Base-by-base conservation (phyloP, 164 flowering plant genomes). In the Santalum album region DNA sequence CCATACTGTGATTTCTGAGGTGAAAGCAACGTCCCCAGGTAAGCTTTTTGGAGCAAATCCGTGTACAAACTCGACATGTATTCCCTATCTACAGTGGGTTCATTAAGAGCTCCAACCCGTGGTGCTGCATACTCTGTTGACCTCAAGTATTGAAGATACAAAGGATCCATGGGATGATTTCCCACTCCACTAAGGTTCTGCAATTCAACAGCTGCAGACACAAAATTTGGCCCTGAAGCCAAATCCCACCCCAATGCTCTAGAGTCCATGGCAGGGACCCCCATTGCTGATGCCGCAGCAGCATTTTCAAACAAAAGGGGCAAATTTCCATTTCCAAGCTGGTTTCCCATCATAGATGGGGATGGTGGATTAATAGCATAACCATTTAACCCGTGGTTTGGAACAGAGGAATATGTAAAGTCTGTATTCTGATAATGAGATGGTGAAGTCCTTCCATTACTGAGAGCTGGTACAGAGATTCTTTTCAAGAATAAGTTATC, bases 11-110 rank as follows among this genome's bases (percentile, higher is more conserved):
- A 76, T 53, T 86, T 86, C 60, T 83, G 89, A 27, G 84, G 69
- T 18, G 88, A 60, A 36, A 85, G 73, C 57, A 77, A 59, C 10
- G 80, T 55, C 19, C 72, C 87, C 15, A 88, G 57, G 54, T 91
- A 83, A 39, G 92, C 95, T 67, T 83, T 91, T 56, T 81, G 96
- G 46, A 84, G 69, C 32, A 77, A 61, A 64, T 88, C 85, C 66
- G 72, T 58, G 36, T 80, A 77, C 16, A 82, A 63, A 63, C 64
- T 80, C 14, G 72, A 78, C 66, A 72, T 39, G 38, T 59, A 72
- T 34, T 79, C 80, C 63, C 79, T 72, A 53, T 82, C 81, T 61
- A 78, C 19, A 16, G 70, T 23, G 10, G 77, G 75, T 18, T 87
- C 84, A 66, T 60, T 75, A 20, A 79, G 66, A 65, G 77, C 68